These are phyloP conservation scores for Gastrodia elata DNA, from an alignment of 106 monocot genomes.

Conservation along the genomic window DNA sequence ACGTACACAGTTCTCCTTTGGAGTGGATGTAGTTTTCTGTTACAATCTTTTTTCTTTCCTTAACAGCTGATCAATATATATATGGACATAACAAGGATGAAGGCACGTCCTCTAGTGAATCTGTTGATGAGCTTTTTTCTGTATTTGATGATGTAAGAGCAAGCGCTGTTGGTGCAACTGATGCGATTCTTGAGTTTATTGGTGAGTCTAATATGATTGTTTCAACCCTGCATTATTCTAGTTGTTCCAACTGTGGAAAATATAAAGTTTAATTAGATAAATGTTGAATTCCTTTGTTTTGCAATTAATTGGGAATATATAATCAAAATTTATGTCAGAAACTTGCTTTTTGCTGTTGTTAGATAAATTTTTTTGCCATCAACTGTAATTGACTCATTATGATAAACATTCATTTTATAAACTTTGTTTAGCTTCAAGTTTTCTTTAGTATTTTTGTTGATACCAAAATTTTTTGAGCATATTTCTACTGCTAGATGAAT, in stretches of 20 bases:
- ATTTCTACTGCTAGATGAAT: no score
- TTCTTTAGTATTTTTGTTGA: no score
- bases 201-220: constrained; percentile 31
- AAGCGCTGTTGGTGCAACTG: constrained; percentile 31
- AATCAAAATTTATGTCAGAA: neutral
- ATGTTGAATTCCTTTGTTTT: neutral
- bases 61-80: constrained; percentile 27
- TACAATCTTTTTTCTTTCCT: neutral
- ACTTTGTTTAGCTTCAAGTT: neutral
- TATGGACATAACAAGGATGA: constrained; percentile 17
- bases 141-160: constrained; percentile 68
- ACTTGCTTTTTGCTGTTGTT: neutral
- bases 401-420: neutral
- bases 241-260: neutral
- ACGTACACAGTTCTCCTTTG: neutral
- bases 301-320: neutral
- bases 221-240: neutral
- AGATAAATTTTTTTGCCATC: neutral
- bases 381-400: neutral
- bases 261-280: neutral
- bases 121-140: constrained; percentile 58
- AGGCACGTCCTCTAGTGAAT: constrained; percentile 15
- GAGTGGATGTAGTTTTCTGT: neutral
- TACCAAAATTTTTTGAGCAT: no score
- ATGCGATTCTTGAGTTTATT: constrained; percentile 49